A percentile compares a stretch with the other conserved stretches of the same genome.
Evolutionary conservation across 2,329 filamentous ascomycete species (phyloP).

Genomic region (Myotisia sp.): DNA sequence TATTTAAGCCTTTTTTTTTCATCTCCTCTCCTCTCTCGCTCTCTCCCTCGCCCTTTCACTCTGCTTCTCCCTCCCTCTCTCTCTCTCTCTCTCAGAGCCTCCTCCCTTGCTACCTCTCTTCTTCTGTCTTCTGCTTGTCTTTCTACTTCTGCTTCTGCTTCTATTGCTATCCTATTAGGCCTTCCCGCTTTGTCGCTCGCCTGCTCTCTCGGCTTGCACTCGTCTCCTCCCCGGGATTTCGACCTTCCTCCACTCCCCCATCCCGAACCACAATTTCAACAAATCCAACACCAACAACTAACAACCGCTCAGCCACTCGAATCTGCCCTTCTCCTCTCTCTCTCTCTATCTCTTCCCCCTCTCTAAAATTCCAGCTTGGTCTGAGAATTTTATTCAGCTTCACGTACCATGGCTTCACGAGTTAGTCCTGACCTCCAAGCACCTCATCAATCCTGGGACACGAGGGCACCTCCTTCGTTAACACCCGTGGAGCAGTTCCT

Average conservation of each 20-base stretch:
- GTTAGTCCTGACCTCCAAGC: background rate
- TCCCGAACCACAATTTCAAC: background rate
- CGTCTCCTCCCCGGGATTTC: background rate
- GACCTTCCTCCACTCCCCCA: background rate
- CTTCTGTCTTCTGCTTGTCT: background rate
- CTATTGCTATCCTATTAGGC: background rate
- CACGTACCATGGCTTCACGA: slow-evolving; percentile 4
- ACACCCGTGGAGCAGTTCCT: slow-evolving; percentile 45
- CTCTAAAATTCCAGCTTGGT: no score
- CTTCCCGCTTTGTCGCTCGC: no score
- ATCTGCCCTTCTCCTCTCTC: no score
- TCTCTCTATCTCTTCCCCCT: no score
- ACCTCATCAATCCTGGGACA: background rate
- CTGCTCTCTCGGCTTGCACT: background rate
- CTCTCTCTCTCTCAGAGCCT: background rate
- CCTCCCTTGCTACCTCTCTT: background rate
- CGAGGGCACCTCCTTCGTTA: no score
- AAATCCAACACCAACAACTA: no score
- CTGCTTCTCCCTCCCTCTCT: background rate
- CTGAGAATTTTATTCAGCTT: no score
- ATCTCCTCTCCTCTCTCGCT: background rate
- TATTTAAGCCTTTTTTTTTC: slow-evolving; percentile 1
- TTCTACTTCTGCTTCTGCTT: background rate
- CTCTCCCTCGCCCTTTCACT: background rate
- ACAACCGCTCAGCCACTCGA: no score